phyloP scores from a whole-genome alignment of 176 grass and related monocot genomes.

The Carex cristatella region DNA sequence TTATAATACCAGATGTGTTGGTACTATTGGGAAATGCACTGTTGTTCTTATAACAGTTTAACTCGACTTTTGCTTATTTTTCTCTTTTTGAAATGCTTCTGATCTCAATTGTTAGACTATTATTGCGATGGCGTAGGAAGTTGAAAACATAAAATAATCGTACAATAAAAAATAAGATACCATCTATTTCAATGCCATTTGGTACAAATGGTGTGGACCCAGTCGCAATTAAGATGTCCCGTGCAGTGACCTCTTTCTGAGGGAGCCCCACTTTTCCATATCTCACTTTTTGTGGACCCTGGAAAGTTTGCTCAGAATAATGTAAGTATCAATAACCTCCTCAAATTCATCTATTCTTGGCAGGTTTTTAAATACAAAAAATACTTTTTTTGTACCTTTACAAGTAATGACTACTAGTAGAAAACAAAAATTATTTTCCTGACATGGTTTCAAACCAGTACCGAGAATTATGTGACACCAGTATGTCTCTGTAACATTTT shows the following conservation, averaged over 20 bases:
- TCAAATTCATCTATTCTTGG: background rate
- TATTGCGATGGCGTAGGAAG: background rate
- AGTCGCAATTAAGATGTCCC: conserved; percentile 87
- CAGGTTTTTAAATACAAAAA: background rate
- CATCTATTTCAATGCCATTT: conserved; percentile 94
- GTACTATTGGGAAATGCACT: background rate
- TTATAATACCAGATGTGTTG: background rate
- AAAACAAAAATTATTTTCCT: background rate
- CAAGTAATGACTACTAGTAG: background rate
- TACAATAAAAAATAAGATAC: conserved; percentile 40
- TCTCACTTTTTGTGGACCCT: conserved; percentile 77
- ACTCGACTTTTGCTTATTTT: background rate
- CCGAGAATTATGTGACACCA: background rate
- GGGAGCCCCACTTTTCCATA: conserved; percentile 75
- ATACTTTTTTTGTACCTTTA: background rate
- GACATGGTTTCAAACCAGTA: background rate
- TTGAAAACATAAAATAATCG: conserved; percentile 18
- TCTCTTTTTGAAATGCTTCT: background rate
- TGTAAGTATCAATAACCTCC: background rate
- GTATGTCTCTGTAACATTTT: background rate
- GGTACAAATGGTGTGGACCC: conserved; percentile 94
- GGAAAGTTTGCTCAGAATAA: conserved; percentile 21
- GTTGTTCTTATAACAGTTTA: background rate
- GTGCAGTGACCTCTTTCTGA: conserved; percentile 80
- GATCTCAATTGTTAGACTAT: background rate